Evolutionary conservation across 129 eudicot species (phyloP), one percentile per base, ranked within the genome.

Genomic region (Arctium minus): DNA sequence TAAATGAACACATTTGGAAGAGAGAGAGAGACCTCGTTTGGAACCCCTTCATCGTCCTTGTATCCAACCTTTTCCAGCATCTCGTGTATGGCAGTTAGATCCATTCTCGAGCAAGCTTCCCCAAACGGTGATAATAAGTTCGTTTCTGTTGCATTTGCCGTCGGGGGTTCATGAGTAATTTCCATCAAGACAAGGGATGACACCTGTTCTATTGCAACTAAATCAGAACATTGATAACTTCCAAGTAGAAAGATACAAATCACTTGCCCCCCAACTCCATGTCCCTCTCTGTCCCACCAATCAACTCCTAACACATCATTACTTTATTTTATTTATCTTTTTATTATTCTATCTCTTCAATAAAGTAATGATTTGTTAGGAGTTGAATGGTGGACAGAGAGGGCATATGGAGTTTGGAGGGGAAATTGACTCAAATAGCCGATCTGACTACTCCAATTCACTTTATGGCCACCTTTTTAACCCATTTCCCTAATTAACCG

Each of bases 71-170:
- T 90, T 32, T 91, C 97, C 74, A 93, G 70, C 71, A 93, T 85
- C 73, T 90, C 94, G 81, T 92, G 93, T 86, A 92, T 92, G 69
- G 94, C 92, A 67, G 92, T 83, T 65, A 92, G 85, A 89, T 93
- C 93, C 82, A 86, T 82, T 83, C 92, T 91, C 18, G 92, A 82
- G 85, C 97, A 93, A 72, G 97, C 97, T 72, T 91, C 97, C 30
- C 91, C 97, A 38, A 93, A 85, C 33, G 95, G 90, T 8, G 92
- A 79, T 40, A 72, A 62, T 8, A 48, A 1, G 70, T 80, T 74
- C 2, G 78, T 32, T 32, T 87, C 65, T 62, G 87, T 82, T 65
- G 62, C 83, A 62, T 70, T 89, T 81, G 84, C 92, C 46, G 2
- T 46, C 8, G 79, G 85, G 74, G 79, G 36, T 33, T 9, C 12